Evolutionary conservation across 768 basidiomycete species (phyloP).

Genomic region (Fibroporia radiculosa): DNA sequence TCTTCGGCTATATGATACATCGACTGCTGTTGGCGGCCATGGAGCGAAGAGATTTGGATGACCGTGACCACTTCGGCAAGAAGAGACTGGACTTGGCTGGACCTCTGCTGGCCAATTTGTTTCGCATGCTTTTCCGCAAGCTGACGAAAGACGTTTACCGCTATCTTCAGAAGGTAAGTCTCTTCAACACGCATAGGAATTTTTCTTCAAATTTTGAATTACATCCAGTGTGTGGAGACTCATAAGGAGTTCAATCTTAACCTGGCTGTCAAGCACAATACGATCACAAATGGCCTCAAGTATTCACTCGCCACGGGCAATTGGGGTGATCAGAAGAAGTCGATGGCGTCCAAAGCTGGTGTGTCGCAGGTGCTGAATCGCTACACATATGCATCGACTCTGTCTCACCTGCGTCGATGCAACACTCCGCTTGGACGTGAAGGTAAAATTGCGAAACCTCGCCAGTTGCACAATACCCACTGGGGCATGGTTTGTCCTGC

Average conservation of each 20-base stretch:
- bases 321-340: conserved; percentile 99
- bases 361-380: conserved; percentile 98
- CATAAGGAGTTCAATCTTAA: conserved; percentile 92
- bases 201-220: conserved; percentile 5
- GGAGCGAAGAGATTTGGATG: conserved; percentile 92
- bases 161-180: conserved; percentile 85
- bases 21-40: conserved; percentile 88
- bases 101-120: conserved; percentile 90
- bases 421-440: conserved; percentile 98
- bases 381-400: conserved; percentile 96
- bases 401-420: conserved; percentile 95
- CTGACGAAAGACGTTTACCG: conserved; percentile 96
- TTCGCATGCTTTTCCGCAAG: conserved; percentile 96
- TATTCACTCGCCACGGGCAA: conserved; percentile 98
- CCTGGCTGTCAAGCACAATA: conserved; percentile 90
- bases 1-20: conserved; percentile 99
- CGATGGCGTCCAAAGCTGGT: conserved; percentile 95
- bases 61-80: conserved; percentile 99
- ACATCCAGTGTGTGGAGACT: conserved; percentile 82
- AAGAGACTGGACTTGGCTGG: conserved; percentile 96
- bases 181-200: not conserved
- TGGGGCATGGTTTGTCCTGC: conserved; percentile 99
- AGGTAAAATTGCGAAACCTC: conserved; percentile 98
- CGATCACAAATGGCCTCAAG: conserved; percentile 96
- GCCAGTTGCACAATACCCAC: conserved; percentile 97